Evolutionary conservation across 768 basidiomycete species (phyloP).

Genomic region (Kwoniella newhampshirensis): DNA sequence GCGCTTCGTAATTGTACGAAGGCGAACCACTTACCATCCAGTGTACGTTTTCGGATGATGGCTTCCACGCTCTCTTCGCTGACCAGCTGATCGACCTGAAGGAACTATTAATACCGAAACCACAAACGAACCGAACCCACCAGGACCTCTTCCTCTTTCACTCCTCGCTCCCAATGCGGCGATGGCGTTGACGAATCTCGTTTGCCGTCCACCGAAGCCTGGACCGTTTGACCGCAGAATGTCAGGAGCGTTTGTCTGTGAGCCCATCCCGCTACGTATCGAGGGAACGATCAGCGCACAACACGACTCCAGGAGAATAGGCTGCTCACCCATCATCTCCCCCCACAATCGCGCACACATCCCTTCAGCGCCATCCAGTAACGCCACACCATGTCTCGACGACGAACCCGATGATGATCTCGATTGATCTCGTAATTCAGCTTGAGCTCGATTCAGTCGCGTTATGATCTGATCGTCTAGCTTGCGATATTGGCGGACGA

Average conservation of each 20-base stretch:
- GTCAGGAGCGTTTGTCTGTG: conserved; percentile 49
- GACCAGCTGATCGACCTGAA: conserved; percentile 42
- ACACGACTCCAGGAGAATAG: not conserved
- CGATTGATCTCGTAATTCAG: conserved; percentile 46
- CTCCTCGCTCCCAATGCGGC: conserved; percentile 24
- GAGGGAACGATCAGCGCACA: not conserved
- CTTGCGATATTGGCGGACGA: conserved; percentile 50
- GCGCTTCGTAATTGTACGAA: not conserved
- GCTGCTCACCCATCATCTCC: conserved; percentile 52
- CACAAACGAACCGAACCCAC: conserved; percentile 23
- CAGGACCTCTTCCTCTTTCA: conserved; percentile 47
- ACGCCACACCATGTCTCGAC: not conserved
- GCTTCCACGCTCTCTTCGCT: conserved; percentile 50
- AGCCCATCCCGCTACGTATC: conserved; percentile 42
- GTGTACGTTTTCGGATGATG: conserved; percentile 49
- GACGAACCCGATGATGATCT: conserved; percentile 17
- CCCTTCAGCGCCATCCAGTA: conserved; percentile 33
- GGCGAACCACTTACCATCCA: conserved; percentile 47
- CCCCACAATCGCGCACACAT: conserved; percentile 49
- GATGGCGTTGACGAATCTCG: conserved; percentile 21
- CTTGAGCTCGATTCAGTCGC: conserved; percentile 48
- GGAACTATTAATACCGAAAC: conserved; percentile 15
- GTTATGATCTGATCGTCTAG: conserved; percentile 52
- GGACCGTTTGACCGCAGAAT: conserved; percentile 41
- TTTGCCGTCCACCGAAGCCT: conserved; percentile 35